Evolutionary conservation across 2,329 filamentous ascomycete genomes (phyloP).

Genomic region (Paecilomyces dactylethromorphus): DNA sequence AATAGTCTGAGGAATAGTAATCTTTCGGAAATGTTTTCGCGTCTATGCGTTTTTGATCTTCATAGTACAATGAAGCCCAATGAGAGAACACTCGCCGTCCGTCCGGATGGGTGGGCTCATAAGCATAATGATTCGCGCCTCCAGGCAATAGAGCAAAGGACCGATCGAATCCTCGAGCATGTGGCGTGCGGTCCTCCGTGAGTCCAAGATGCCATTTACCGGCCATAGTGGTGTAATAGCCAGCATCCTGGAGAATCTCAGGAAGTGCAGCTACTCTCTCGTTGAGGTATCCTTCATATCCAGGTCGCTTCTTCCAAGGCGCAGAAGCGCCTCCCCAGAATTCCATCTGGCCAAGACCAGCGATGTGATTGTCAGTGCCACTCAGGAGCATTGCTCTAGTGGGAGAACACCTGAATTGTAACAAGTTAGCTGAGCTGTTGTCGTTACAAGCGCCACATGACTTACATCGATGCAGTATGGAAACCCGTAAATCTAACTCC

Average conservation of each 20-base stretch:
- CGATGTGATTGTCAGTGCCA: slow-evolving; percentile 53
- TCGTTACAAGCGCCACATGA: background rate
- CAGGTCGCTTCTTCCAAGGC: slow-evolving; percentile 48
- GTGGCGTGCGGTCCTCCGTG: slow-evolving; percentile 50
- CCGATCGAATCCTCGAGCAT: slow-evolving; percentile 53
- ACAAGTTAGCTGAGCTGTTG: background rate
- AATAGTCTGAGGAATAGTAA: slow-evolving; percentile 50
- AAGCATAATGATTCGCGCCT: slow-evolving; percentile 54
- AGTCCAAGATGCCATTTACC: slow-evolving; percentile 62
- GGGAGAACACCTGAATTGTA: slow-evolving; percentile 25
- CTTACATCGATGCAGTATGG: background rate
- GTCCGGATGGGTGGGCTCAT: slow-evolving; percentile 38
- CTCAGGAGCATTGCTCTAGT: slow-evolving; percentile 62
- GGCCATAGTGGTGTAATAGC: slow-evolving; percentile 55
- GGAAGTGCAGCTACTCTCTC: slow-evolving; percentile 52
- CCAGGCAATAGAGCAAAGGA: slow-evolving; percentile 56
- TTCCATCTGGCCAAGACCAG: slow-evolving; percentile 46
- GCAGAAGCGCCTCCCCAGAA: slow-evolving; percentile 47
- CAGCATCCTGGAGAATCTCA: slow-evolving; percentile 52
- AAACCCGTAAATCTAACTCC: background rate
- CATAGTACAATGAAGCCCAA: slow-evolving; percentile 34
- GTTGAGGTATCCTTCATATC: slow-evolving; percentile 60
- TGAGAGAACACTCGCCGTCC: slow-evolving; percentile 36
- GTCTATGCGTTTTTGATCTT: slow-evolving; percentile 27
- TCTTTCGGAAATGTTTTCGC: slow-evolving; percentile 42